Conservation (phyloP, 257 asterid genomes). For the Nicotiana obtusifolia region DNA sequence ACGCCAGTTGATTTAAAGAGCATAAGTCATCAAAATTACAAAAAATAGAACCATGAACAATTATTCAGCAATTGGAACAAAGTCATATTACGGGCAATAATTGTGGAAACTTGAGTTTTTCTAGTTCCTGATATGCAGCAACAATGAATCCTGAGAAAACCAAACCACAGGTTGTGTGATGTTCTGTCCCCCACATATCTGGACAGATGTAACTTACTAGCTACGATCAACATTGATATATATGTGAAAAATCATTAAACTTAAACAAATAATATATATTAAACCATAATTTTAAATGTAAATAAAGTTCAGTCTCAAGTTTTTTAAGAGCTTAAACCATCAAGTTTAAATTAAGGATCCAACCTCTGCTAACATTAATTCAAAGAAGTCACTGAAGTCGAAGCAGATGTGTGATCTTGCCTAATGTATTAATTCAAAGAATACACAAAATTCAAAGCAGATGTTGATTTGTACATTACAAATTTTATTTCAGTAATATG, state of each 20-base stretch:
- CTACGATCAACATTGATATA: too few species aligned
- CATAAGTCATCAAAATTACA: not conserved
- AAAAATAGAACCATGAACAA: not conserved
- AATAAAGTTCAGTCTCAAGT: too few species aligned
- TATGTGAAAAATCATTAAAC: not conserved
- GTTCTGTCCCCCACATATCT: not conserved
- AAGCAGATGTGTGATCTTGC: not conserved
- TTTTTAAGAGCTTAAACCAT: too few species aligned
- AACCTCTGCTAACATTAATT: not conserved
- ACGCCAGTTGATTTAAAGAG: not conserved
- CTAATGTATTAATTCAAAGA: too few species aligned
- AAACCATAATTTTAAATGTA: too few species aligned
- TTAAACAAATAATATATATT: not conserved
- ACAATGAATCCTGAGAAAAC: not conserved
- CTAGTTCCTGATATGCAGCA: not conserved
- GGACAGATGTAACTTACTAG: too few species aligned
- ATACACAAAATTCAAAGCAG: too few species aligned
- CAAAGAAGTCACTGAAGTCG: not conserved
- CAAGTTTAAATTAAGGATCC: too few species aligned
- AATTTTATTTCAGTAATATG: too few species aligned
- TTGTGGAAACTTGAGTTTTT: not conserved
- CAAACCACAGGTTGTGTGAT: not conserved
- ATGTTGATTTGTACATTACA: too few species aligned
- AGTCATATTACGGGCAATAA: not conserved
- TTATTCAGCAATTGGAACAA: not conserved